These are phyloP conservation scores for Nakataea oryzae DNA, from an alignment of 2,329 filamentous ascomycete genomes.

Conservation along the genomic window DNA sequence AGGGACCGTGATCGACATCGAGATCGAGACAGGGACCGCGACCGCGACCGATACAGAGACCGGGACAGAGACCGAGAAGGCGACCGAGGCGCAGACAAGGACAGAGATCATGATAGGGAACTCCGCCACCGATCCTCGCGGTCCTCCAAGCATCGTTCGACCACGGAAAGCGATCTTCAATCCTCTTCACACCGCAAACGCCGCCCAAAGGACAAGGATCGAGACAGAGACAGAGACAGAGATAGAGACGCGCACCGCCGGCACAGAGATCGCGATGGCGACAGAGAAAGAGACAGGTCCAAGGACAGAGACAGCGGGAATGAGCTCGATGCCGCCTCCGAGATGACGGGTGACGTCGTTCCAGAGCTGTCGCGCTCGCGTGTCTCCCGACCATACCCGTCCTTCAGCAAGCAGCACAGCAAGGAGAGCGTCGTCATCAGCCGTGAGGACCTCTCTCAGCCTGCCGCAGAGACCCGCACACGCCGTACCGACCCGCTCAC, in stretches of 20 bases:
- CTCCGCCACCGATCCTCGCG: slow-evolving; percentile 28
- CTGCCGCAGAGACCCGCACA: slow-evolving; percentile 14
- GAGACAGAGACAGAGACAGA: slow-evolving; percentile 13
- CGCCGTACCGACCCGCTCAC: slow-evolving; percentile 46
- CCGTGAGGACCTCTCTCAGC: slow-evolving; percentile 36
- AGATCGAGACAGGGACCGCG: slow-evolving; percentile 9
- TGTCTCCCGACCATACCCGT: slow-evolving; percentile 60
- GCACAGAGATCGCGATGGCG: slow-evolving; percentile 6
- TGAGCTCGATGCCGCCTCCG: slow-evolving; percentile 8
- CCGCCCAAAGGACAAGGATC: slow-evolving; percentile 20
- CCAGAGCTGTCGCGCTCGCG: slow-evolving; percentile 35
- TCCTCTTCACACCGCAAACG: slow-evolving; percentile 25
- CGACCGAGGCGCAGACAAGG: slow-evolving; percentile 16
- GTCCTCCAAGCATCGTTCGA: slow-evolving; percentile 24
- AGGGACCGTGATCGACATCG: slow-evolving; percentile 15
- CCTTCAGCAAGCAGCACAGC: slow-evolving; percentile 83
- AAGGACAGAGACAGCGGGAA: slow-evolving; percentile 1
- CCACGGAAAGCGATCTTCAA: slow-evolving; percentile 27
- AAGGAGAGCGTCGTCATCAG: slow-evolving; percentile 69
- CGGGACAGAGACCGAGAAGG: slow-evolving; percentile 12
- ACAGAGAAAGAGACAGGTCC: not conserved
- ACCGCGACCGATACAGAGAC: slow-evolving; percentile 2
- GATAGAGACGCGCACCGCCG: slow-evolving; percentile 5
- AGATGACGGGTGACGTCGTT: slow-evolving; percentile 26
- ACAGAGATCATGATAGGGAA: slow-evolving; percentile 21